Evolutionary conservation across 768 basidiomycete genomes (phyloP).

Genomic region (Fomitopsis pulvina): DNA sequence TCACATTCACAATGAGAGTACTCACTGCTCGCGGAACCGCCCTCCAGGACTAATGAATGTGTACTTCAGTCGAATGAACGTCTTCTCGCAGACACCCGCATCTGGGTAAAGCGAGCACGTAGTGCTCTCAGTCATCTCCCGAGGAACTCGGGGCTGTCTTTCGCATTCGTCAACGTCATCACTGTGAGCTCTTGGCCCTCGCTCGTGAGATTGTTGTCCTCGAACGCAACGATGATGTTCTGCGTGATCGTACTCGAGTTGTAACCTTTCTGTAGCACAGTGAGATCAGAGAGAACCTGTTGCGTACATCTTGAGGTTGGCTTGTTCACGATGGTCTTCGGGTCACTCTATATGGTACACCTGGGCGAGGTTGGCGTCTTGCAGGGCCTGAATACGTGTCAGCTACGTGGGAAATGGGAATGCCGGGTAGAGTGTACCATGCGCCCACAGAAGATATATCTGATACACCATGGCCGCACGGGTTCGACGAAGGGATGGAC

Average conservation of each 20-base stretch:
- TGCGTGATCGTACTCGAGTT: conserved; percentile 40
- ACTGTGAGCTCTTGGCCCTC: conserved; percentile 82
- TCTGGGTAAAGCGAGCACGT: conserved; percentile 45
- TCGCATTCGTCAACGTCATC: conserved; percentile 57
- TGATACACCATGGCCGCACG: conserved; percentile 69
- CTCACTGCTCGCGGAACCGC: conserved; percentile 81
- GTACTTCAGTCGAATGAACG: conserved; percentile 85
- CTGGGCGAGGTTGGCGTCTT: conserved; percentile 77
- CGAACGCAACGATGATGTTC: conserved; percentile 58
- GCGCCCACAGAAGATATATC: conserved; percentile 77
- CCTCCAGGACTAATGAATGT: conserved; percentile 88
- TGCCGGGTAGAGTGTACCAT: conserved; percentile 38
- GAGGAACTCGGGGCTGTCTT: conserved; percentile 57
- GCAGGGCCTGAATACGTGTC: conserved; percentile 49
- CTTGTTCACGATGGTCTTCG: conserved; percentile 88
- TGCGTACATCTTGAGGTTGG: conserved; percentile 66
- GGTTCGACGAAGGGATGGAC: conserved; percentile 61
- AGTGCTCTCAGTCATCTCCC: conserved; percentile 59
- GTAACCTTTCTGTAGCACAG: conserved; percentile 31
- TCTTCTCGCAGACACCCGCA: conserved; percentile 63
- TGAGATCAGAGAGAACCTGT: conserved; percentile 65
- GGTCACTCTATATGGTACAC: conserved; percentile 72
- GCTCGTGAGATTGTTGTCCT: conserved; percentile 69
- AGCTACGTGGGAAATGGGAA: background rate
- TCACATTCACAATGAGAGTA: no score